These are phyloP conservation scores for Silene uniflora DNA, from an alignment of 148 eudicot species.

Conservation along the genomic window DNA sequence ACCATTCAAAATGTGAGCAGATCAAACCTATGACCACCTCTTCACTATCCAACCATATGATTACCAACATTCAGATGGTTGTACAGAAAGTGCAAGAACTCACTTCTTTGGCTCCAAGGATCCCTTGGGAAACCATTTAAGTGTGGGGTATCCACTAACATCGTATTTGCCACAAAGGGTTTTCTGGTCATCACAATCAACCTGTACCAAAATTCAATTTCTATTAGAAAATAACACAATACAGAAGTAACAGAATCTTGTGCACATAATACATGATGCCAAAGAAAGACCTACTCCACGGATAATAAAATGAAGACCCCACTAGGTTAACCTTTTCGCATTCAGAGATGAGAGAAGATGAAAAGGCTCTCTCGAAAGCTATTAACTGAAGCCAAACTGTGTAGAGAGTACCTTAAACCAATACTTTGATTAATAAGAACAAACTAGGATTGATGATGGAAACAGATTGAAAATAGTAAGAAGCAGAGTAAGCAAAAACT, in stretches of 20 bases:
- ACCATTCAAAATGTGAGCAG: not conserved
- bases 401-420: not conserved
- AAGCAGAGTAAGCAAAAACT: not conserved
- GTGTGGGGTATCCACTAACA: slow-evolving; percentile 89
- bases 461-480: not conserved
- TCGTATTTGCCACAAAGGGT: slow-evolving; percentile 71
- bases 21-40: not conserved
- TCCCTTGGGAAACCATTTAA: slow-evolving; percentile 98
- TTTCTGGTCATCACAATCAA: slow-evolving; percentile 97
- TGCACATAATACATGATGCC: not conserved
- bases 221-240: not conserved
- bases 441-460: not conserved
- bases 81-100: slow-evolving; percentile 22
- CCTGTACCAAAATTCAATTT: slow-evolving; percentile 39
- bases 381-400: not conserved
- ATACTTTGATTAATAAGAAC: not conserved
- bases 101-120: slow-evolving; percentile 94
- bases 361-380: not conserved
- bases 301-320: not conserved
- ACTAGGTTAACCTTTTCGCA: not conserved
- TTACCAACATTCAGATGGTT: slow-evolving; percentile 8
- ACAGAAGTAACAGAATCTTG: too few species aligned
- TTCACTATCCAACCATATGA: not conserved
- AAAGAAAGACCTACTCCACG: not conserved
- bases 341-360: not conserved